phyloP scores from a whole-genome alignment of 257 asterid genomes.

The Nicotiana attenuata region DNA sequence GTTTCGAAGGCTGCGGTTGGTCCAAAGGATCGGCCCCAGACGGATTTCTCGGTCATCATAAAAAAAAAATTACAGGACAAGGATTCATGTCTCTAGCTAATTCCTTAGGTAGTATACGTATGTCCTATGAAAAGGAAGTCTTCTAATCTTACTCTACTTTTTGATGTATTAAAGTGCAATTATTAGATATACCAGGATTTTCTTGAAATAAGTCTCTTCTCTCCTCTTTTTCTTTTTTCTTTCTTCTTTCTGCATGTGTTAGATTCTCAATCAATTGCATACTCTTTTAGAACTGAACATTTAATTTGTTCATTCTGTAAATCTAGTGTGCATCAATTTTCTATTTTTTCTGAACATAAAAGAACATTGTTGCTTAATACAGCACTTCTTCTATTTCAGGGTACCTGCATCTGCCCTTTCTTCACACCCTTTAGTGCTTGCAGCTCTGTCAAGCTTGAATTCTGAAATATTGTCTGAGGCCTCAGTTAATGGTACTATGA shows the following conservation, averaged over 20 bases:
- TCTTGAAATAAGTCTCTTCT: not conserved
- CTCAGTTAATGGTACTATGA: conserved; percentile 75
- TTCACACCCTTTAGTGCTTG: conserved; percentile 79
- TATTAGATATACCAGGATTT: not conserved
- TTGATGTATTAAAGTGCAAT: not conserved
- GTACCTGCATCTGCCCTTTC: conserved; percentile 84
- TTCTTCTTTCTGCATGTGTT: not conserved
- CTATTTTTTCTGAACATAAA: not conserved
- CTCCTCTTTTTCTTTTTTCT: not conserved
- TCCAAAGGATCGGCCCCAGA: no score
- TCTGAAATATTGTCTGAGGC: conserved; percentile 81
- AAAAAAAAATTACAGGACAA: not conserved
- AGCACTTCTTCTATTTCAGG: conserved; percentile 48
- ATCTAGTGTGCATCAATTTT: not conserved
- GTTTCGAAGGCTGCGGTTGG: no score
- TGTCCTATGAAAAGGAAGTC: conserved; percentile 1
- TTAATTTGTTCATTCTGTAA: not conserved
- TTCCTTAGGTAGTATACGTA: not conserved
- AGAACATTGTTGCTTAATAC: not conserved
- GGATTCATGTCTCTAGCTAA: not conserved
- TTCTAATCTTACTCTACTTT: not conserved
- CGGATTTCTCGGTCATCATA: no score
- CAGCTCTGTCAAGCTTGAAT: conserved; percentile 88
- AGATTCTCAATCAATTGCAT: not conserved
- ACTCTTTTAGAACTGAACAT: not conserved